phyloP scores from a whole-genome alignment of 352 stramenopile genomes.

The Globisporangium solare region DNA sequence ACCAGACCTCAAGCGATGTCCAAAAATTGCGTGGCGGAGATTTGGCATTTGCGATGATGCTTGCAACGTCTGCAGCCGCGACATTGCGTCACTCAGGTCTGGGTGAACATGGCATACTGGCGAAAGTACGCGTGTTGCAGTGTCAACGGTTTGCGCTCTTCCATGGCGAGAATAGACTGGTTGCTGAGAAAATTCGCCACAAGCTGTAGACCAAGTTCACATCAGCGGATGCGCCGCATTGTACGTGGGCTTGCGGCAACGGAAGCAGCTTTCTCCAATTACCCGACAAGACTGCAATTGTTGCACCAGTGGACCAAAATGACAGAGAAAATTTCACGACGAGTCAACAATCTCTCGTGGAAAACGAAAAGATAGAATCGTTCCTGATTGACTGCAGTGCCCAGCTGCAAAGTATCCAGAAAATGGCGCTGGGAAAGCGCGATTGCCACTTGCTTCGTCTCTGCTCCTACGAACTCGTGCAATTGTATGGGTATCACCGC shows the following conservation, averaged over 20 bases:
- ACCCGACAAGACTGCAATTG: slow-evolving; percentile 5
- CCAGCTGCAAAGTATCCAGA: slow-evolving; percentile 29
- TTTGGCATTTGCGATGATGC: slow-evolving; percentile 25
- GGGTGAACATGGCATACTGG: slow-evolving; percentile 19
- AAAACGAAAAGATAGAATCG: slow-evolving; percentile 20
- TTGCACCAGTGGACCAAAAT: background rate
- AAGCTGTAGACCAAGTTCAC: slow-evolving; percentile 53
- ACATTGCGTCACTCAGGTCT: slow-evolving; percentile 9
- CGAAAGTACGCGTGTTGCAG: slow-evolving; percentile 28
- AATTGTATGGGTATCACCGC: slow-evolving; percentile 43
- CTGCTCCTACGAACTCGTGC: slow-evolving; percentile 54
- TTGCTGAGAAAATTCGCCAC: slow-evolving; percentile 15
- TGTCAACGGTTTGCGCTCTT: slow-evolving; percentile 41
- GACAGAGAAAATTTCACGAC: slow-evolving; percentile 11
- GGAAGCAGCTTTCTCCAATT: slow-evolving; percentile 9
- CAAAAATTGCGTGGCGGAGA: slow-evolving; percentile 14
- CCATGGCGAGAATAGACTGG: slow-evolving; percentile 22
- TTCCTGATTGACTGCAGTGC: slow-evolving; percentile 20
- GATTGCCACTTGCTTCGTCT: slow-evolving; percentile 27
- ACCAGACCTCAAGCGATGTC: slow-evolving; percentile 26
- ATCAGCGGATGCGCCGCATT: slow-evolving; percentile 20
- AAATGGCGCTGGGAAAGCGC: slow-evolving; percentile 45
- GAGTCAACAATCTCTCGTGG: slow-evolving; percentile 6
- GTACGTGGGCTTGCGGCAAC: slow-evolving; percentile 50
- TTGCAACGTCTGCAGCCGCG: slow-evolving; percentile 22